These are phyloP conservation scores for Agrocybe praecox DNA, from an alignment of 768 basidiomycete genomes.

Conservation along the genomic window DNA sequence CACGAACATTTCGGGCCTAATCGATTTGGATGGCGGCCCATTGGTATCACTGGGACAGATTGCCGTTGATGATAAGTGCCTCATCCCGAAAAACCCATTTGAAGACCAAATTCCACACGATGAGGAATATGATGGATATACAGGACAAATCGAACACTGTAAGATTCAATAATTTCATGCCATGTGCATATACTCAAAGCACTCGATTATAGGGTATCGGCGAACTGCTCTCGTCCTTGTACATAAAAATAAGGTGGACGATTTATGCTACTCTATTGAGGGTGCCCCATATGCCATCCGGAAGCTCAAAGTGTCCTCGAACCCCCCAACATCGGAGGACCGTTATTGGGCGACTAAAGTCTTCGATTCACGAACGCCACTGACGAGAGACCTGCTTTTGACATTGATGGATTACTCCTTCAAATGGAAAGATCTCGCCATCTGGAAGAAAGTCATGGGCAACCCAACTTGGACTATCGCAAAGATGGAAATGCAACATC, in stretches of 20 bases:
- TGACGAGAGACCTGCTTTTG: slow-evolving; percentile 13
- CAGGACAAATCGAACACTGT: slow-evolving; percentile 34
- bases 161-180: background rate
- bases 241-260: slow-evolving; percentile 20
- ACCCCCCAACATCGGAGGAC: slow-evolving; percentile 14
- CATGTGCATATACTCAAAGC: background rate
- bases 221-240: slow-evolving; percentile 34
- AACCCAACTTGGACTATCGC: background rate
- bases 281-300: slow-evolving; percentile 23
- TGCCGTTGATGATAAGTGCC: slow-evolving; percentile 20
- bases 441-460: slow-evolving; percentile 23
- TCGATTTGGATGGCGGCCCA: slow-evolving; percentile 31
- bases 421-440: slow-evolving; percentile 26
- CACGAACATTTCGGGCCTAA: slow-evolving; percentile 26
- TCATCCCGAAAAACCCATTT: slow-evolving; percentile 38
- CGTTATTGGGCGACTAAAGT: slow-evolving; percentile 17
- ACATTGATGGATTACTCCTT: slow-evolving; percentile 23
- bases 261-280: slow-evolving; percentile 12
- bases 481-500: no score
- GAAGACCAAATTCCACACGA: slow-evolving; percentile 33
- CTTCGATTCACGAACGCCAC: slow-evolving; percentile 1
- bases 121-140: slow-evolving; percentile 41
- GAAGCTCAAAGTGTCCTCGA: slow-evolving; percentile 14
- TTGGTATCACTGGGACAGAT: slow-evolving; percentile 17
- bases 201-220: slow-evolving; percentile 12